phyloP scores from a whole-genome alignment of 768 basidiomycete species.

The Leccinellum luteum region DNA sequence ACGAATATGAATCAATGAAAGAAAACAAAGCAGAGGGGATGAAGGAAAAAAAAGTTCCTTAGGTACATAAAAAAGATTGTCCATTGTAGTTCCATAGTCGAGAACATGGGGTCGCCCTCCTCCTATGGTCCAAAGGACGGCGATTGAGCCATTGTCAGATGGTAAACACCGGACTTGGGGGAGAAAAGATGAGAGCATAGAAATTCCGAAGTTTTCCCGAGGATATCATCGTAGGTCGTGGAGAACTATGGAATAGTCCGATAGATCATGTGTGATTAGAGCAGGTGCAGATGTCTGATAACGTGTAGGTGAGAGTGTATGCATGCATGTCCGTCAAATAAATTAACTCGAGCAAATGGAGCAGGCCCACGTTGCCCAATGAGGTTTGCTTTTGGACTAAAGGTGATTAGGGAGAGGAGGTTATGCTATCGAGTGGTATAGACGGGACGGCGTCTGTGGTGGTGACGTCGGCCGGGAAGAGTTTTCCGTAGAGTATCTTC shows the following conservation, averaged over 20 bases:
- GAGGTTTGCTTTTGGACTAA: constrained; percentile 16
- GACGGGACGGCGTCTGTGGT: constrained; percentile 34
- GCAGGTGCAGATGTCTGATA: constrained; percentile 19
- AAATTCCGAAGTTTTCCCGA: constrained; percentile 18
- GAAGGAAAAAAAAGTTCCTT: constrained; percentile 12
- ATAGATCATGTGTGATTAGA: constrained; percentile 27
- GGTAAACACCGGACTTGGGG: constrained; percentile 9
- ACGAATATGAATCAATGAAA: background rate
- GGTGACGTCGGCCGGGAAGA: constrained; percentile 22
- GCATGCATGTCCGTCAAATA: constrained; percentile 27
- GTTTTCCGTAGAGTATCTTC: constrained; percentile 18
- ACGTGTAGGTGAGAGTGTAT: constrained; percentile 18
- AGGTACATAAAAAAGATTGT: constrained; percentile 27
- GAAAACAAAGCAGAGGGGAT: background rate
- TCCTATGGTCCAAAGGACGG: constrained; percentile 1
- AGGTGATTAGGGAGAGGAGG: constrained; percentile 13
- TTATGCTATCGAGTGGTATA: constrained; percentile 36
- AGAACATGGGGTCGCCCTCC: constrained; percentile 5
- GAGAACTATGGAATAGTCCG: constrained; percentile 12
- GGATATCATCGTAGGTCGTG: constrained; percentile 31
- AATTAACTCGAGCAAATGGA: constrained; percentile 19
- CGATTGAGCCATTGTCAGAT: no score
- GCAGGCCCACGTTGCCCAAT: constrained; percentile 8
- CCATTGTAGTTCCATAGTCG: constrained; percentile 29
- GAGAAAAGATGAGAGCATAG: constrained; percentile 19